Evolutionary conservation across 1,284 basidiomycete genomes (phyloP).

Genomic region (Mycena citricolor): DNA sequence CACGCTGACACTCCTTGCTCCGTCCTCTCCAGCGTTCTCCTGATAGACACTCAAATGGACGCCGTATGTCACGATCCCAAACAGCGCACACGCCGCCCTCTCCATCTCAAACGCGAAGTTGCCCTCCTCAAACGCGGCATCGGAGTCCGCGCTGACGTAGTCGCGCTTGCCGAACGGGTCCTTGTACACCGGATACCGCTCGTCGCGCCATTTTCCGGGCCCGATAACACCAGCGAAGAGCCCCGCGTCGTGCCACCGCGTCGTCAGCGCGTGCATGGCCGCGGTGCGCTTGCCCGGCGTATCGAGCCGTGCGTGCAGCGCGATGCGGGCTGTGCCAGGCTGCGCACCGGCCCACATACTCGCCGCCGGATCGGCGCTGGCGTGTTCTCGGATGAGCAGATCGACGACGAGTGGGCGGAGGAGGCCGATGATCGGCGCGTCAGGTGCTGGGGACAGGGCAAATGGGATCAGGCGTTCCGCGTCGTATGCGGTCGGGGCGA

Average conservation of each 20-base stretch:
- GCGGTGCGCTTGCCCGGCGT: slow-evolving; percentile 56
- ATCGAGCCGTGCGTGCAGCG: slow-evolving; percentile 41
- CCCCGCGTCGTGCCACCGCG: slow-evolving; percentile 67
- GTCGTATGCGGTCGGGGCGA: slow-evolving; percentile 28
- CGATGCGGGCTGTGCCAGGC: slow-evolving; percentile 23
- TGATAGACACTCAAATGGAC: slow-evolving; percentile 80
- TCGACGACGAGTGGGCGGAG: slow-evolving; percentile 57
- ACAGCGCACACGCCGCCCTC: slow-evolving; percentile 83
- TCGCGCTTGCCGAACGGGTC: slow-evolving; percentile 63
- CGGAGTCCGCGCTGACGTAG: slow-evolving; percentile 27
- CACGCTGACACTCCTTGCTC: slow-evolving; percentile 51
- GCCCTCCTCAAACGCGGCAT: slow-evolving; percentile 24
- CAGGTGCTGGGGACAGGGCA: slow-evolving; percentile 45
- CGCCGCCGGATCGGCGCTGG: slow-evolving; percentile 30
- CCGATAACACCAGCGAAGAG: slow-evolving; percentile 67
- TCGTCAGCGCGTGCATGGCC: slow-evolving; percentile 61
- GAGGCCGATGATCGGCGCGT: slow-evolving; percentile 62
- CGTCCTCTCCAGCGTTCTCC: slow-evolving; percentile 41
- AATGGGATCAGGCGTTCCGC: slow-evolving; percentile 50
- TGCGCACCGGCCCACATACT: slow-evolving; percentile 44
- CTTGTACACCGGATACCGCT: slow-evolving; percentile 83
- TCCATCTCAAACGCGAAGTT: slow-evolving; percentile 89
- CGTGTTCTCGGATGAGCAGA: slow-evolving; percentile 40
- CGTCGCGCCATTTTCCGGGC: slow-evolving; percentile 77
- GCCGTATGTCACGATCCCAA: slow-evolving; percentile 89